Evolutionary conservation across 768 basidiomycete genomes (phyloP).

Genomic region (Naganishia onofrii): DNA sequence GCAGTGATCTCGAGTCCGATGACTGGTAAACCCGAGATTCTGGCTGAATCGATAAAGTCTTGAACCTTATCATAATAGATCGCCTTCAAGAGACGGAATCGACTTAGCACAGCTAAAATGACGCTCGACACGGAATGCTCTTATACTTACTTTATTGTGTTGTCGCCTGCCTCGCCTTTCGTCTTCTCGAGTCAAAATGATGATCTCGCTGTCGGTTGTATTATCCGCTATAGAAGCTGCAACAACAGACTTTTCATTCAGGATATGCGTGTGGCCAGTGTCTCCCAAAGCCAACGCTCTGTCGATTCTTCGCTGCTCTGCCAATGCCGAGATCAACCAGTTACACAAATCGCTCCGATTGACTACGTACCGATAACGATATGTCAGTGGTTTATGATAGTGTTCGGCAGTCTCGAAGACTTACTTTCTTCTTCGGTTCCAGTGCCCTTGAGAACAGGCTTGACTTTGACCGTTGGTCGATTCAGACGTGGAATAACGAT

Average conservation of each 20-base stretch:
- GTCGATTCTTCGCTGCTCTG: conserved; percentile 48
- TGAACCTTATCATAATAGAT: conserved; percentile 47
- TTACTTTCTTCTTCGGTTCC: conserved; percentile 47
- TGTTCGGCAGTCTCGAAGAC: background rate
- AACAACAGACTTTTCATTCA: conserved; percentile 6
- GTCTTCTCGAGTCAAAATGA: conserved; percentile 45
- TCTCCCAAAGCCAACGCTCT: conserved; percentile 23
- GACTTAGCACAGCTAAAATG: background rate
- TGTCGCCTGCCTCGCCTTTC: conserved; percentile 36
- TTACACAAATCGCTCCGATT: conserved; percentile 43
- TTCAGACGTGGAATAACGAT: conserved; percentile 45
- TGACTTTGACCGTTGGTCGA: conserved; percentile 43
- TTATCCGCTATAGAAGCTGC: background rate
- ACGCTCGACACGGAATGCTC: conserved; percentile 30
- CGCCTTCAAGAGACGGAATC: conserved; percentile 32
- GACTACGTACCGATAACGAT: conserved; percentile 32
- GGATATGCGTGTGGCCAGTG: background rate
- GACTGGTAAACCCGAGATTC: conserved; percentile 40
- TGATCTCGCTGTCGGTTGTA: conserved; percentile 40
- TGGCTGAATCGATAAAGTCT: conserved; percentile 40
- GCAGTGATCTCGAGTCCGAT: conserved; percentile 44
- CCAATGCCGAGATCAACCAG: conserved; percentile 40
- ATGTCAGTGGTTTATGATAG: background rate
- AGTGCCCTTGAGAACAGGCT: conserved; percentile 38
- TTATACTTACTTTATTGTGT: conserved; percentile 35